Percentiles rank a stretch among this genome's conserved stretches.
phyloP scores from a whole-genome alignment of 1,284 basidiomycete genomes.

The Irpex sp. region DNA sequence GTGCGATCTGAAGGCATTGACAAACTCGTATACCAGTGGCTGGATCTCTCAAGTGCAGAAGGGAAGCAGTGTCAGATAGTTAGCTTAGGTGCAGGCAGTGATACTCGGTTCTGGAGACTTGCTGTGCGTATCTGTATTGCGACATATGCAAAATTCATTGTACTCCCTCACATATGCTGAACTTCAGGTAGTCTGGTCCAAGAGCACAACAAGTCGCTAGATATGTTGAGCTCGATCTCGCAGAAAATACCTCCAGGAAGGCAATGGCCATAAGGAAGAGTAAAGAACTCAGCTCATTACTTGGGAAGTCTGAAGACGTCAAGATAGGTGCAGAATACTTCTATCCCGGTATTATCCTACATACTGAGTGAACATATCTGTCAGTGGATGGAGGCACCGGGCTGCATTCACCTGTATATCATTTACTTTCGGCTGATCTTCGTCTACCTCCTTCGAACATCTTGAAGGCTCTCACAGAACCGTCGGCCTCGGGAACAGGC shows the following conservation, averaged over 20 bases:
- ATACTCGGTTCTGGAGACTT: slow-evolving; percentile 93
- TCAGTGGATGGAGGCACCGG: slow-evolving; percentile 77
- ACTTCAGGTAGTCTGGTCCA: slow-evolving; percentile 56
- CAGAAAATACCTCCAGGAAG: slow-evolving; percentile 87
- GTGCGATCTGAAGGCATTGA: slow-evolving; percentile 89
- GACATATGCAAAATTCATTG: neutral
- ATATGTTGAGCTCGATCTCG: slow-evolving; percentile 94
- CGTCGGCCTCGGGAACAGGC: slow-evolving; percentile 23
- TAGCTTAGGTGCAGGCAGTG: slow-evolving; percentile 92
- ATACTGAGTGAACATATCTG: neutral
- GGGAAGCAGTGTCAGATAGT: slow-evolving; percentile 80
- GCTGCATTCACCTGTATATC: slow-evolving; percentile 74
- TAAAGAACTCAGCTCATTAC: slow-evolving; percentile 58
- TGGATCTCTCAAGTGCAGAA: slow-evolving; percentile 49
- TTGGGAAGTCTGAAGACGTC: slow-evolving; percentile 59
- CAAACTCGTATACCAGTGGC: slow-evolving; percentile 79
- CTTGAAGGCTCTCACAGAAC: slow-evolving; percentile 46
- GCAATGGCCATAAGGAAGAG: slow-evolving; percentile 84
- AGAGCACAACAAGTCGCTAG: slow-evolving; percentile 53
- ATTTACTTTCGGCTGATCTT: slow-evolving; percentile 83
- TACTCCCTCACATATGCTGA: neutral
- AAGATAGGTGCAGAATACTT: slow-evolving; percentile 46
- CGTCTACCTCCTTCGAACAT: slow-evolving; percentile 57
- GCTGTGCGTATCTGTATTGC: slow-evolving; percentile 61
- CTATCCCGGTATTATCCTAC: neutral